Conservation (phyloP, 1,139 yeast genomes). For the Taphrina betulina region DNA sequence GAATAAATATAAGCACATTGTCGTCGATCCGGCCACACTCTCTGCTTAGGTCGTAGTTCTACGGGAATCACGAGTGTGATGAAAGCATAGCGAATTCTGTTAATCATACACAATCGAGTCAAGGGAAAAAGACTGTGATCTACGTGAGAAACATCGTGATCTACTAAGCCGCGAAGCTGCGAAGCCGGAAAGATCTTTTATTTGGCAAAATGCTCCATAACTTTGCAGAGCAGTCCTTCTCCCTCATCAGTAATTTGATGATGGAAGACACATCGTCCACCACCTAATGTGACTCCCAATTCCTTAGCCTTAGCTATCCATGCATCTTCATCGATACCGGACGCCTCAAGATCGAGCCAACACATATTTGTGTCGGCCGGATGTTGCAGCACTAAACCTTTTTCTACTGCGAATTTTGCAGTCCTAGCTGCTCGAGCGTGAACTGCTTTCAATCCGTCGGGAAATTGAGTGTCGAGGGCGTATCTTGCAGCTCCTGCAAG, state of each 20-base stretch:
- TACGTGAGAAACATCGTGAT: no score
- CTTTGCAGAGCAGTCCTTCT: slow-evolving; percentile 6
- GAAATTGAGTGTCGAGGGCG: slow-evolving; percentile 75
- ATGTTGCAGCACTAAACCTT: slow-evolving; percentile 58
- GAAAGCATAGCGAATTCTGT: no score
- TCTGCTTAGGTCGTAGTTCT: no score
- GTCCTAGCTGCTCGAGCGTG: slow-evolving; percentile 69
- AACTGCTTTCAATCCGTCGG: slow-evolving; percentile 54
- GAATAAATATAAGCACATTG: slow-evolving; percentile 18
- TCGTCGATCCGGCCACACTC: slow-evolving; percentile 8
- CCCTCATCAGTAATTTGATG: slow-evolving; percentile 55
- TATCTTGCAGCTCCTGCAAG: slow-evolving; percentile 76
- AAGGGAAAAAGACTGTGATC: no score
- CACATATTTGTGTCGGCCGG: slow-evolving; percentile 89
- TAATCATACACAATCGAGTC: no score
- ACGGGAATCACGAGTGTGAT: no score
- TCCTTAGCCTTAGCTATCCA: slow-evolving; percentile 59
- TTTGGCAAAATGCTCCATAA: slow-evolving; percentile 11
- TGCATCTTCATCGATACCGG: slow-evolving; percentile 59
- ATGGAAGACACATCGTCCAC: slow-evolving; percentile 76
- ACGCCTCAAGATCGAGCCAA: slow-evolving; percentile 64
- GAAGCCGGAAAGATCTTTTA: no score
- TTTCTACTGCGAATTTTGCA: slow-evolving; percentile 58
- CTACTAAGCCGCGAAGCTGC: no score
- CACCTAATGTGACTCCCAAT: slow-evolving; percentile 65